These are phyloP conservation scores for Magnusiomyces suaveolens DNA, from an alignment of 1,139 yeast genomes.

Conservation along the genomic window DNA sequence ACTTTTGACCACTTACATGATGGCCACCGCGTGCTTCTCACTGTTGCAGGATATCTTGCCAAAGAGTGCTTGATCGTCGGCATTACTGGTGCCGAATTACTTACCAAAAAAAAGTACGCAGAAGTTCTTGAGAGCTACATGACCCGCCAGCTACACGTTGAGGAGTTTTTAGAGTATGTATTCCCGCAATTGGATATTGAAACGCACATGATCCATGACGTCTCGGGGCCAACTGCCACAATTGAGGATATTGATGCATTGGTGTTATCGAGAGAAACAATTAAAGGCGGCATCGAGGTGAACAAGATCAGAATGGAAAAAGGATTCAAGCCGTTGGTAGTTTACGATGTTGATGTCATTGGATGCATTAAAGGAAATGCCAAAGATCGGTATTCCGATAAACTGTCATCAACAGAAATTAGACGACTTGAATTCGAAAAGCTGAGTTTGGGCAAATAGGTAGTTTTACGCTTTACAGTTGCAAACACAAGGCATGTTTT, in stretches of 20 bases:
- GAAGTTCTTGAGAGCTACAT: constrained; percentile 55
- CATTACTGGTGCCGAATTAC: constrained; percentile 66
- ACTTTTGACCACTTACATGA: constrained; percentile 95
- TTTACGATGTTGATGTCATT: constrained; percentile 59
- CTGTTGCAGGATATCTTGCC: constrained; percentile 61
- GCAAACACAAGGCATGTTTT: not conserved
- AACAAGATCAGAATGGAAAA: constrained; percentile 53
- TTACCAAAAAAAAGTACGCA: constrained; percentile 64
- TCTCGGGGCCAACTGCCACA: constrained; percentile 92
- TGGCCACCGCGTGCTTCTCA: constrained; percentile 81
- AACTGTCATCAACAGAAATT: constrained; percentile 70
- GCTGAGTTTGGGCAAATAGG: constrained; percentile 5
- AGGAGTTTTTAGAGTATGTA: constrained; percentile 40
- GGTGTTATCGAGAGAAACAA: constrained; percentile 72
- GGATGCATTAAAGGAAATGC: constrained; percentile 43
- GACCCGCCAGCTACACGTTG: constrained; percentile 41
- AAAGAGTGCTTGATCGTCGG: constrained; percentile 57
- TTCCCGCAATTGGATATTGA: constrained; percentile 39
- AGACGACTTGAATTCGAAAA: constrained; percentile 30
- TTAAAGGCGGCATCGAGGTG: constrained; percentile 61
- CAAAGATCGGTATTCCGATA: constrained; percentile 53
- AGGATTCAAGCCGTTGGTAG: constrained; percentile 44
- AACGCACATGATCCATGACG: constrained; percentile 59
- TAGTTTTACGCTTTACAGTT: not conserved
- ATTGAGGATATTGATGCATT: constrained; percentile 66